These are phyloP conservation scores for Phytopythium litorale DNA, from an alignment of 352 stramenopile species.

Conservation along the genomic window DNA sequence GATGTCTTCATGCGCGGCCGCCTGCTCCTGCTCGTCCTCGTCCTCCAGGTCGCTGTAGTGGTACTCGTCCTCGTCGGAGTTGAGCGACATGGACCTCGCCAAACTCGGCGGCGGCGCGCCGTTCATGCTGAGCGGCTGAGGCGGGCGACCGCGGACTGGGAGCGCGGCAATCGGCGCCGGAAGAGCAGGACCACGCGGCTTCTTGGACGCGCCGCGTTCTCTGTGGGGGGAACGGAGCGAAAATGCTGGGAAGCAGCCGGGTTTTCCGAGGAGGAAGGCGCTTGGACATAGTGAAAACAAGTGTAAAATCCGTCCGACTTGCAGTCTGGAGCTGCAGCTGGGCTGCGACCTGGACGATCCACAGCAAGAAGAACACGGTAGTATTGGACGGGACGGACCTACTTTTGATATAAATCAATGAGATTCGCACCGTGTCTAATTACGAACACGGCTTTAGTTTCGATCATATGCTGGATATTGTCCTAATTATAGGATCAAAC, in stretches of 20 bases:
- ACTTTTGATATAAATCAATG: no score
- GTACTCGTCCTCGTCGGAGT: conserved; percentile 78
- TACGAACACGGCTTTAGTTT: no score
- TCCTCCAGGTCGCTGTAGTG: conserved; percentile 81
- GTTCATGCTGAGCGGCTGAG: not conserved
- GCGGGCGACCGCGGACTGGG: not conserved
- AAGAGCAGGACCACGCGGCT: not conserved
- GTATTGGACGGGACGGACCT: not conserved
- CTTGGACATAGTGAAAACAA: not conserved
- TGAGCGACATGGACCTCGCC: conserved; percentile 31
- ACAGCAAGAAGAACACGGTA: not conserved
- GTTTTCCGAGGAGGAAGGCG: not conserved
- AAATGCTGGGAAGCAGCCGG: not conserved
- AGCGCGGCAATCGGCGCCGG: not conserved
- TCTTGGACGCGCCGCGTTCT: not conserved
- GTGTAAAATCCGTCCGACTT: not conserved
- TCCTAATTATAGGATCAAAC: no score
- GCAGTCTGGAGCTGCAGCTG: no score
- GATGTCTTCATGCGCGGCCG: conserved; percentile 8
- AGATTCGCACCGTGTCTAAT: no score
- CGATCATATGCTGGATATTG: no score
- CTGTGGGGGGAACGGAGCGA: not conserved
- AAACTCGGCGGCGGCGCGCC: not conserved
- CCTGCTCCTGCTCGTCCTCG: conserved; percentile 30
- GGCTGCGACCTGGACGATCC: not conserved